Base-by-base conservation (phyloP, 2,329 filamentous ascomycete species). In the Fusarium penzigii region DNA sequence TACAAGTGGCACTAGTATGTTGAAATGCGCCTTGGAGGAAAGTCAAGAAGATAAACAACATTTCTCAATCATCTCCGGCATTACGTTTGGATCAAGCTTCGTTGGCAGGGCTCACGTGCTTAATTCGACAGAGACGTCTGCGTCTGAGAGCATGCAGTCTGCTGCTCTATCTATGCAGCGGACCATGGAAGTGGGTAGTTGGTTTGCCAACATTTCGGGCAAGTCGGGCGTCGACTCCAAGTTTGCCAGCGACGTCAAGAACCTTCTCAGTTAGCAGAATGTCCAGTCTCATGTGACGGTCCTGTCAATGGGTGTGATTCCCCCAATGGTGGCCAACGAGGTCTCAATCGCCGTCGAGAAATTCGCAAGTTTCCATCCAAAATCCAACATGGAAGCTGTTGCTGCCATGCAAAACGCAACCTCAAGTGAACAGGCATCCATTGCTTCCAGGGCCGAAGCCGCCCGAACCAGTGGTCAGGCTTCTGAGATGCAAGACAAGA, bases 221-320 rank as follows among this genome's bases (percentile, higher is more conserved):
- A 43, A 29, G 8, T 39, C 48, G 0, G 51, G 56, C 5, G 40
- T 58, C 2, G 34, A 61, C 42, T 10, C 53, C 1, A 45, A 36
- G 2, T 51, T 62, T 13, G 38, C 46, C 39, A 55, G 17, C 17
- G 40, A 58, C 6, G 38, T 61, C 0, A 62, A 61, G 49, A 58
- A 50, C 43, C 40, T 59, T 1, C 53, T 62, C 20, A 52, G 53
- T 17, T 36, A 43, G 39, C 50, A 62, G 38, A 62, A 61, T 8
- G 41, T 59, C 17, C 17, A 40, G 6, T 57, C 56, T 2, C 51
- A 59, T 2, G 52, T 55, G 3, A 51, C 46, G 3, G 11, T 62
- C 6, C 9, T 59, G 1, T 36, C 40, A 2, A 57, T 61, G 53
- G 59, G 54, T 3, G 42, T 41, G 0, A 40, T 48, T 2, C 49